Base-by-base conservation (phyloP, 2,329 filamentous ascomycete genomes). In the Trichoderma asperellum region DNA sequence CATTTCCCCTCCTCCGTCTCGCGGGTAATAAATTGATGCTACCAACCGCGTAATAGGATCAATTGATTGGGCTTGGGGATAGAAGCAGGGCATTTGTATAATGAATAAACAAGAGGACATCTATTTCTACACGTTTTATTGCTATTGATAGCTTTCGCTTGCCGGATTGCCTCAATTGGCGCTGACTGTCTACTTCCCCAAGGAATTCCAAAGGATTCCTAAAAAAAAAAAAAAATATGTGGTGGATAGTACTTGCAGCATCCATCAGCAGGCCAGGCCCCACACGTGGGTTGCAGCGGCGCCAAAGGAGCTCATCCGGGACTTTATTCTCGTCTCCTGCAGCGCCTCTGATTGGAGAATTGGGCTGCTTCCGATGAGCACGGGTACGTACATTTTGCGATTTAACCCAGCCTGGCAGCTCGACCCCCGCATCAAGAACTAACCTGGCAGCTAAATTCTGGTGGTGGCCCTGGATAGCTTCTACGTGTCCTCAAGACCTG, bases 401-500 rank as follows among this genome's bases (percentile, higher is more conserved):
- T 47, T 64, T 62, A 62, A 62, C 58, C 66, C 58, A 69, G 60
- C 40, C 35, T 57, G 60, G 67, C 47, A 69, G 61, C 68, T 68
- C 53, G 59, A 35, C 37, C 68, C 68, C 68, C 68, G 68, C 68
- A 69, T 57, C 63, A 32, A 64, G 34, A 55, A 64, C 52, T 40
- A 64, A 56, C 49, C 49, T 66, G 63, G 63, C 63, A 65, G 60
- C 68, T 35, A 69, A 70, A 70, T 70, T 70, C 40, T 52, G 16
- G 53, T 43, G 55, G 62, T 53, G 68, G 62, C 68, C 62, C 63
- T 68, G 12, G 57, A 68, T 47, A 76, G 72, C 73, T 76, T 76
- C 76, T 78, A 78, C 77, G 77, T 78, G 77, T 78, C 77, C 77
- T 78, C 73, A 78, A 77, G 49, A 27, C 49, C 61, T 59, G 72